Evolutionary conservation across 495 filamentous ascomycete genomes (phyloP), one percentile per base, ranked within the genome.

Genomic region (Tricharina praecox): DNA sequence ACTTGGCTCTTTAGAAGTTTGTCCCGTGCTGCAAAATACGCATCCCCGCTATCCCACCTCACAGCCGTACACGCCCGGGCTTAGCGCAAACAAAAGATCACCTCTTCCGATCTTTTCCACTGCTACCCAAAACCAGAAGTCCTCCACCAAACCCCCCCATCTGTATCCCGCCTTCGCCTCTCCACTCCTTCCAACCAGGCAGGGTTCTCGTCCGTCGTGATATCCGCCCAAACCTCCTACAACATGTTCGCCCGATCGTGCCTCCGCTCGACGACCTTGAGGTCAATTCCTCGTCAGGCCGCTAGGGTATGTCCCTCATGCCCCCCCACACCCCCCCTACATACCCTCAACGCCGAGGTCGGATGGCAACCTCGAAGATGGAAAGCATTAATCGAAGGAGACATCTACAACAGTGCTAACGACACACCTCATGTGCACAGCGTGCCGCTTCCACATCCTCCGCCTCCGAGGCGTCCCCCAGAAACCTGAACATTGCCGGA

Each of bases 221-320:
- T n/a, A n/a, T n/a, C n/a, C n/a, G n/a, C n/a, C n/a, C n/a, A n/a
- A n/a, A n/a, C n/a, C n/a, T n/a, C n/a, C n/a, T n/a, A n/a, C 67
- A 77, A 60, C 62, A 94, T 94, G 86, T 72, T 93, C 75, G 80
- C 81, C 68, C 78, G 84, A 69, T 81, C 83, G 64, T 74, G 72
- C 63, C 68, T 86, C 70, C 83, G 84, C 67, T 72, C 78, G 63
- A 72, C 77, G 73, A 83, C 84, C 73, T 70, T 76, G 57, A 81
- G 77, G 68, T 69, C 76, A 64, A 78, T 71, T 53, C 71, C 45
- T 39, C 52, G 50, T 25, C 49, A 59, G 46, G 47, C 55, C 33
- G 52, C 55, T 47, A 59, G 52, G 55, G 56, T 59, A 26, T 44
- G 48, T 50, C 32, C 4, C 33, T 44, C 21, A 13, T 16, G 37